A percentile compares a stretch with the other conserved stretches of the same genome.
Conservation (phyloP, 768 basidiomycete species). For the Mycena maculata region DNA sequence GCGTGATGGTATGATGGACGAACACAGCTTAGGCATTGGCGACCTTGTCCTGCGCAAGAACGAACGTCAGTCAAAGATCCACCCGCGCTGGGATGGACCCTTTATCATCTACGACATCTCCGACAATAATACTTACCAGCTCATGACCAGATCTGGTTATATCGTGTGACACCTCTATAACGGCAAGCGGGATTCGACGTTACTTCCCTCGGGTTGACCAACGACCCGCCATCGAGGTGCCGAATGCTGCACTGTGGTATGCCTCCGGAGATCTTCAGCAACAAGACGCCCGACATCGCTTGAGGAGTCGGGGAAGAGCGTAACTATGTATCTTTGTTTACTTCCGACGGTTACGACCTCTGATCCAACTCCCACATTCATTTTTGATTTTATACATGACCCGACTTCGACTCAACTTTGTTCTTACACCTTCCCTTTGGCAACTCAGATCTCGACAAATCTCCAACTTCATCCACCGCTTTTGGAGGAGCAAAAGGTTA, state of each 20-base stretch:
- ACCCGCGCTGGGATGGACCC: too few relatives aligned
- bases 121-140: slow-evolving; percentile 38
- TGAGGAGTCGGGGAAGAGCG: too few relatives aligned
- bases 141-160: slow-evolving; percentile 31
- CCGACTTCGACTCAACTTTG: neutral
- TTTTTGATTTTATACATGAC: neutral
- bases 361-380: neutral
- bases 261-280: slow-evolving; percentile 18
- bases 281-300: slow-evolving; percentile 10
- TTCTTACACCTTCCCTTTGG: neutral
- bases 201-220: slow-evolving; percentile 9
- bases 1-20: slow-evolving; percentile 28
- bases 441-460: neutral
- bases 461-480: neutral
- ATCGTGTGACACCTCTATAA: slow-evolving; percentile 27
- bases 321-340: neutral
- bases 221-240: too few relatives aligned
- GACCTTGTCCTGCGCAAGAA: too few relatives aligned
- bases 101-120: slow-evolving; percentile 26
- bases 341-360: too few relatives aligned
- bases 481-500: slow-evolving; percentile 32
- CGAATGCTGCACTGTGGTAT: slow-evolving; percentile 19
- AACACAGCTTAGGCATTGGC: slow-evolving; percentile 34
- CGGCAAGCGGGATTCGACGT: slow-evolving; percentile 9
- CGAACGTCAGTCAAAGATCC: too few relatives aligned